Evolutionary conservation across 2,329 filamentous ascomycete species (phyloP), one percentile per base, ranked within the genome.

Genomic region (Fusarium floridanum): DNA sequence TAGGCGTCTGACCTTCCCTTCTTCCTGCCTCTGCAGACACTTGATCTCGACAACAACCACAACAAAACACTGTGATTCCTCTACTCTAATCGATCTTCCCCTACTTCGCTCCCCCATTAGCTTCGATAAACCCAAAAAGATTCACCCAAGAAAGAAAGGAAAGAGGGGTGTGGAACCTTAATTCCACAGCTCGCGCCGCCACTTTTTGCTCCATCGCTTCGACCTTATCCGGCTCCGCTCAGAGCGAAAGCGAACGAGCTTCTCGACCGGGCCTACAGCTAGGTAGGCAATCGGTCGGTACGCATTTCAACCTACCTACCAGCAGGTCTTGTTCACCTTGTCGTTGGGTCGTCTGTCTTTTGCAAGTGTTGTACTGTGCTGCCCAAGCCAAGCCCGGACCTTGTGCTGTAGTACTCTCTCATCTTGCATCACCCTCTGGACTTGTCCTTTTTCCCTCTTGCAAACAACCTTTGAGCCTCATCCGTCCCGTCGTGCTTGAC

Each of bases 141-240:
- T 53, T 60, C 45, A 45, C 55, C 61, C 22, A n/a, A 69, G 53
- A 72, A 61, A 67, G 68, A 75, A 71, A n/a, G 66, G 53, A 72
- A 61, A 67, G 68, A 75, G 72, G 74, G 77, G 77, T 70, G 77
- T 78, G 77, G 72, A 78, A 79, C 77, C 77, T 79, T 77, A 76
- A 76, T 71, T 71, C 43, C 62, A 62, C 72, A 70, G 74, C 74
- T 66, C 68, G 70, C 70, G 72, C 75, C 76, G 71, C 73, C 75
- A 78, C 76, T 39, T 39, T 39, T 59, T 74, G 64, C 66, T 71
- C 57, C 70, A 61, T 72, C 65, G 62, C 68, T 68, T 75, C 70
- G 66, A 72, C 67, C 74, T 77, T 76, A 76, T 74, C 73, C 68
- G 75, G 75, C 74, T 74, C 66, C 70, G 67, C 74, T 66, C 45